Percentiles rank a stretch among this genome's conserved stretches.
Conservation (phyloP, 176 grass and related monocot species). For the Rhipidocladum racemiflorum region DNA sequence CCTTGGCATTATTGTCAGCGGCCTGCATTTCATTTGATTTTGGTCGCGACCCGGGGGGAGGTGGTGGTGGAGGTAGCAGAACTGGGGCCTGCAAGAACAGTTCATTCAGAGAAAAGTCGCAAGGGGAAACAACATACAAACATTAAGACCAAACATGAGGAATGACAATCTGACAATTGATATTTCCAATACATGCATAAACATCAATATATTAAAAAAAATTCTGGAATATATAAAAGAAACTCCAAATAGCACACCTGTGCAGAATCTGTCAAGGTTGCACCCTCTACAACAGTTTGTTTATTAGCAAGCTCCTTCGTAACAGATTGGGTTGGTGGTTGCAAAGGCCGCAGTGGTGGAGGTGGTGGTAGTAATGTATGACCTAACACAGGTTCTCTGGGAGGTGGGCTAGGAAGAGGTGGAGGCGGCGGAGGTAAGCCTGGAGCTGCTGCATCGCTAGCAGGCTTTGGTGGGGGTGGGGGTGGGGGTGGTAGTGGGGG, state of each 20-base stretch:
- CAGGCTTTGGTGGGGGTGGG: constrained; percentile 50
- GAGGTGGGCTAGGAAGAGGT: constrained; percentile 69
- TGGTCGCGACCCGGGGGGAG: constrained; percentile 55
- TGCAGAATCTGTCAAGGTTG: constrained; percentile 40
- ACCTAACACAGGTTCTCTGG: constrained; percentile 52
- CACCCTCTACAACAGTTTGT: constrained; percentile 31
- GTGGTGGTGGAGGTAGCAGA: constrained; percentile 68
- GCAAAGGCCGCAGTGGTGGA: constrained; percentile 59
- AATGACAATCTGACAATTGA: not conserved
- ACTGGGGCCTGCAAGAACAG: constrained; percentile 40
- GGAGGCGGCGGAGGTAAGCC: constrained; percentile 63
- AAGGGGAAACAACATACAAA: constrained; percentile 20
- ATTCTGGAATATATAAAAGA: not conserved
- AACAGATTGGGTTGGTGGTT: constrained; percentile 38
- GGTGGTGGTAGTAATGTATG: constrained; percentile 51
- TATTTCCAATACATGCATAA: constrained; percentile 16
- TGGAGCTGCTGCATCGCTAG: constrained; percentile 28
- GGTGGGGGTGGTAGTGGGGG: constrained; percentile 51
- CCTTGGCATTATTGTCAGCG: constrained; percentile 32
- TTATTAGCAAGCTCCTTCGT: constrained; percentile 44
- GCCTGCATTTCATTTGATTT: constrained; percentile 48
- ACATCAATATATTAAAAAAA: not conserved
- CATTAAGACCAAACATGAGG: constrained; percentile 14
- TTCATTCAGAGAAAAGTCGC: constrained; percentile 29
- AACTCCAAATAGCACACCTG: constrained; percentile 38